These are phyloP conservation scores for Dittrichia graveolens DNA, from an alignment of 129 eudicot genomes.

Conservation along the genomic window DNA sequence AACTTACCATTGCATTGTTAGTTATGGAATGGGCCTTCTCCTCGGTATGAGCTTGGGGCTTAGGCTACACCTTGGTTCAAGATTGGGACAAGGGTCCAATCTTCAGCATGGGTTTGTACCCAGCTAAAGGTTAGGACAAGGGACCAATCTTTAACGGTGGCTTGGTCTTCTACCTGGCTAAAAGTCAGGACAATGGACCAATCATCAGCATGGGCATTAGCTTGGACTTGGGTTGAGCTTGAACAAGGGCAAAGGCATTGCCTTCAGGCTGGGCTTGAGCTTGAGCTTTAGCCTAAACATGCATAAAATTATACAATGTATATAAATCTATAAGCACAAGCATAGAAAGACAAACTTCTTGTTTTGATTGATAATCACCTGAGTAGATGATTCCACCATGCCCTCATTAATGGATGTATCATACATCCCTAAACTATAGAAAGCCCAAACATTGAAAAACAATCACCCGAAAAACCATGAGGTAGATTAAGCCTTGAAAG, in stretches of 20 bases:
- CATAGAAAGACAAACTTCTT: neutral
- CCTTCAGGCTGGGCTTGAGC: neutral
- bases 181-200: too few relatives aligned
- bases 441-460: conserved; percentile 4
- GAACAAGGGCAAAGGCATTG: neutral
- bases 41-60: too few relatives aligned
- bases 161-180: too few relatives aligned
- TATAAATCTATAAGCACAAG: neutral
- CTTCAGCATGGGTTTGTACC: too few relatives aligned
- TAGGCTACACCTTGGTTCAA: neutral
- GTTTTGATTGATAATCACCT: conserved; percentile 1
- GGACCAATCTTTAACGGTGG: too few relatives aligned
- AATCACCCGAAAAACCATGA: conserved; percentile 4
- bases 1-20: too few relatives aligned
- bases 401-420: neutral
- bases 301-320: conserved; percentile 4
- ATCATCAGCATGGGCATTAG: neutral
- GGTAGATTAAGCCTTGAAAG: conserved; percentile 10
- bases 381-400: conserved; percentile 1
- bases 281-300: neutral
- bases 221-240: neutral
- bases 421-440: neutral
- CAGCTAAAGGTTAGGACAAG: too few relatives aligned
- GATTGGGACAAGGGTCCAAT: neutral
- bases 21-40: too few relatives aligned